phyloP scores from a whole-genome alignment of 148 eudicot genomes.

The Selenicereus undatus region DNA sequence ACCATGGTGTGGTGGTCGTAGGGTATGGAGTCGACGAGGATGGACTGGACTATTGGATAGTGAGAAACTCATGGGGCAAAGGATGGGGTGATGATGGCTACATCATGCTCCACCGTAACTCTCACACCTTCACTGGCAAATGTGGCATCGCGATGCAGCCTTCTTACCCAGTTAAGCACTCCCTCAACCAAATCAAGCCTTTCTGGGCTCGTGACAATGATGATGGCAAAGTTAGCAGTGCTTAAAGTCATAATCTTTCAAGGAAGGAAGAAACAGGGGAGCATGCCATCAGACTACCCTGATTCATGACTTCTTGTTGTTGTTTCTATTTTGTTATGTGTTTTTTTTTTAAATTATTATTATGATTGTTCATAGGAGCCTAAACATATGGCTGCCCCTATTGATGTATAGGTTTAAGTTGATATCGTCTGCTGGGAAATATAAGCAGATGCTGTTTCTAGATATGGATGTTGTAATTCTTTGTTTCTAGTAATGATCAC shows the following conservation, averaged over 20 bases:
- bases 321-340: not conserved
- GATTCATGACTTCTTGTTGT: conserved; percentile 8
- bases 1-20: conserved; percentile 90
- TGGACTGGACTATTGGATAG: conserved; percentile 77
- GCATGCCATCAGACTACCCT: not conserved
- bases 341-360: not conserved
- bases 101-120: conserved; percentile 62
- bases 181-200: conserved; percentile 28
- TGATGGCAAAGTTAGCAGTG: conserved; percentile 35
- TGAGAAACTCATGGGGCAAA: conserved; percentile 90
- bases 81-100: conserved; percentile 88
- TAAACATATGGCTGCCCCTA: conserved; percentile 15
- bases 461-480: conserved; percentile 17
- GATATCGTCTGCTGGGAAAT: conserved; percentile 14
- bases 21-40: conserved; percentile 76
- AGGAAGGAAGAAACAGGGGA: not conserved
- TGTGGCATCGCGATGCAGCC: conserved; percentile 82
- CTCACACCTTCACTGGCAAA: conserved; percentile 45
- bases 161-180: conserved; percentile 71
- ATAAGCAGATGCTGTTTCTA: conserved; percentile 10
- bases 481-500: conserved; percentile 21
- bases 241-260: conserved; percentile 15
- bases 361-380: conserved; percentile 19
- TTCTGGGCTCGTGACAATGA: conserved; percentile 17
- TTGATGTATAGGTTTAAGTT: conserved; percentile 28